Evolutionary conservation across 2,329 filamentous ascomycete genomes (phyloP).

Genomic region (Botrytis paeoniae): DNA sequence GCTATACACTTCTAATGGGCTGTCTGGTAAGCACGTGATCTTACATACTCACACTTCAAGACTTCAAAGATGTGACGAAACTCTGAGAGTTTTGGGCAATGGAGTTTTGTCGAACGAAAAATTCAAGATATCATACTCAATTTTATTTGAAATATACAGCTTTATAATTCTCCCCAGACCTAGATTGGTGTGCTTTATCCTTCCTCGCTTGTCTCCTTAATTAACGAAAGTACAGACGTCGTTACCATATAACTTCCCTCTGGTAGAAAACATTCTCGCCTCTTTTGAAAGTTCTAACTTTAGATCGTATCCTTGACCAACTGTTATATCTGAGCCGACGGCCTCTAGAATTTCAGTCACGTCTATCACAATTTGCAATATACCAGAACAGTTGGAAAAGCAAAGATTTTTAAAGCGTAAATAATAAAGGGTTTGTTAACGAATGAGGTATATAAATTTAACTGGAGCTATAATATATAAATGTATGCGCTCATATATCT

Average conservation of each 20-base stretch:
- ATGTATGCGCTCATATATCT: neutral
- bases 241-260: too few species aligned
- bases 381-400: neutral
- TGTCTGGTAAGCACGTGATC: neutral
- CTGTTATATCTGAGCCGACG: neutral
- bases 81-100: accelerated
- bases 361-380: neutral
- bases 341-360: neutral
- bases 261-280: too few species aligned
- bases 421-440: neutral
- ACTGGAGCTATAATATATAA: neutral
- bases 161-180: too few species aligned
- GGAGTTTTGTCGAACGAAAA: neutral
- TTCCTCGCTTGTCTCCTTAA: neutral
- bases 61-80: neutral
- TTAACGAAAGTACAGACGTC: neutral
- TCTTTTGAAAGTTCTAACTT: too few species aligned
- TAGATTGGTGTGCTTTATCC: neutral
- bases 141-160: neutral
- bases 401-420: neutral
- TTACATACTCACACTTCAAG: neutral
- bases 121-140: neutral
- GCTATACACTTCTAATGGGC: neutral
- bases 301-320: too few species aligned
- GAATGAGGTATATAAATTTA: neutral